Evolutionary conservation across 192 early-diverging fungal species (phyloP), one percentile per base, ranked within the genome.

Genomic region (Gryganskiella cystojenkinii): DNA sequence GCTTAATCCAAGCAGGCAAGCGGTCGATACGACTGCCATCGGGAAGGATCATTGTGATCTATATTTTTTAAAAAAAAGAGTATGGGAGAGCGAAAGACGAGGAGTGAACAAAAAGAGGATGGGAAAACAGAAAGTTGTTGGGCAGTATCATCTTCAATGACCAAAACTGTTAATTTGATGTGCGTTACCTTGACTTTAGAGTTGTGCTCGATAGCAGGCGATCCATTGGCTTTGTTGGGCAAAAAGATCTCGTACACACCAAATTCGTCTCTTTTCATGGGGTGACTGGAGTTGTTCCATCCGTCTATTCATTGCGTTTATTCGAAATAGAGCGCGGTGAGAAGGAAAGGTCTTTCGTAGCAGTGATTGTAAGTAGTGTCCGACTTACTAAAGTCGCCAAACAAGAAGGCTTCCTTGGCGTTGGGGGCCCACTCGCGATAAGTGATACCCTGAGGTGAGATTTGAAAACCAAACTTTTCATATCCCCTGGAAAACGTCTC

Each of bases 361-460:
- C n/a, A 30, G 46, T 34, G 61, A 42, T 52, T 27, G 30, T 19
- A 43, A 52, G 59, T 1, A 34, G 19, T 22, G 3, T 34, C 28
- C 14, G 4, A 85, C 87, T 75, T 83, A 94, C 93, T 99, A 83
- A 99, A 99, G 55, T 98, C 96, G 34, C 97, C 97, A 67, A 98
- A 86, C 28, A 99, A 86, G 60, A 83, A 91, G n/a, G 95, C 96
- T 35, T 81, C 82, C 13, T 60, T 75, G 19, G 92, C 96, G 55
- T 90, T 91, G 3, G 97, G 97, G 15, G 96, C 96, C 96, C 96
- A 99, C 81, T 99, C 97, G 20, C 95, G 86, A 81, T 96, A 99
- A 3, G 85, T 70, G 60, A 96, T 92, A 7, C 79, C 71, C 43
- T 90, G 84, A 13, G 67, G 49, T 22, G 80, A 81, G 22, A 93